Evolutionary conservation across 768 basidiomycete species (phyloP).

Genomic region (Naganishia kalamii): DNA sequence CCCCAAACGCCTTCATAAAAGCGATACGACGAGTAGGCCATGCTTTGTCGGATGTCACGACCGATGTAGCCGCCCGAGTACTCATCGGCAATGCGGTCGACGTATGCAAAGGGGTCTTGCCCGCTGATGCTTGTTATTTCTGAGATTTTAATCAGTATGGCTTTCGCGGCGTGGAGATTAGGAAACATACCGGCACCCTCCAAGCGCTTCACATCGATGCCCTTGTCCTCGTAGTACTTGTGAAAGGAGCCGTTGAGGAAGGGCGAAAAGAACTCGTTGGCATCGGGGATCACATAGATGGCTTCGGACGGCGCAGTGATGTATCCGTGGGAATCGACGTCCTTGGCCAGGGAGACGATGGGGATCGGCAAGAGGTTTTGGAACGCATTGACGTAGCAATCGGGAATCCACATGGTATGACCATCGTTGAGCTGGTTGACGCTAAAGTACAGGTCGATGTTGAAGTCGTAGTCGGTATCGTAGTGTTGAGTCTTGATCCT

Average conservation of each 20-base stretch:
- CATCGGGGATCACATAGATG: slow-evolving; percentile 56
- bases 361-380: slow-evolving; percentile 58
- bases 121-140: slow-evolving; percentile 56
- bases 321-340: slow-evolving; percentile 44
- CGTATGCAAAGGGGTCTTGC: slow-evolving; percentile 54
- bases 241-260: slow-evolving; percentile 52
- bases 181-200: slow-evolving; percentile 52
- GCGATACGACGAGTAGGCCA: slow-evolving; percentile 58
- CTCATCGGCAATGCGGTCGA: slow-evolving; percentile 56
- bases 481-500: slow-evolving; percentile 54
- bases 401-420: slow-evolving; percentile 54
- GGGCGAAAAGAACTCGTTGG: slow-evolving; percentile 53
- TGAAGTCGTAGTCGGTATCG: slow-evolving; percentile 65
- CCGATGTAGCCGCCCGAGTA: slow-evolving; percentile 62
- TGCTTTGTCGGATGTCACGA: slow-evolving; percentile 59
- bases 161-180: not conserved
- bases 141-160: not conserved
- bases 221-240: slow-evolving; percentile 51
- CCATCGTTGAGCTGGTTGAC: slow-evolving; percentile 60
- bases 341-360: slow-evolving; percentile 53
- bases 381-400: slow-evolving; percentile 55
- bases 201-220: slow-evolving; percentile 58
- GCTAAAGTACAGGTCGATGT: slow-evolving; percentile 55
- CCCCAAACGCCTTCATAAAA: slow-evolving; percentile 51
- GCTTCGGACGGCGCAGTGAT: slow-evolving; percentile 46